phyloP scores from a whole-genome alignment of 2,329 filamentous ascomycete genomes.

The Lecanicillium sp. region DNA sequence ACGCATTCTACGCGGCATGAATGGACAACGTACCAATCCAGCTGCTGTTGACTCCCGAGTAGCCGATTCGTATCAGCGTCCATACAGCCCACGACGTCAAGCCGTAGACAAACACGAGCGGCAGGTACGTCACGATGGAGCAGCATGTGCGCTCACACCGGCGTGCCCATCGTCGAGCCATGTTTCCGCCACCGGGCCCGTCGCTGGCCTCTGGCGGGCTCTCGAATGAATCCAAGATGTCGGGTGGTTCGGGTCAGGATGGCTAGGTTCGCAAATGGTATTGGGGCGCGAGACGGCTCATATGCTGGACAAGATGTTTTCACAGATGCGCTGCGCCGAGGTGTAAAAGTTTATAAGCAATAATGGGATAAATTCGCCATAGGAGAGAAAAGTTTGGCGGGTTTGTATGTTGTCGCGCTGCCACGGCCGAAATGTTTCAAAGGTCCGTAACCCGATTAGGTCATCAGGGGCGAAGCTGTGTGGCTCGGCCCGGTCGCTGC shows the following conservation, averaged over 20 bases:
- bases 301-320: too few relatives aligned
- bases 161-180: conserved; percentile 57
- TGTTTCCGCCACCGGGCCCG: conserved; percentile 18
- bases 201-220: conserved; percentile 11
- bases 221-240: conserved; percentile 7
- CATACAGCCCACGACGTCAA: conserved; percentile 92
- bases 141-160: conserved; percentile 79
- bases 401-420: too few relatives aligned
- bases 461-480: conserved; percentile 14
- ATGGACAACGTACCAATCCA: conserved; percentile 45
- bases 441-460: not conserved
- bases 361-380: too few relatives aligned
- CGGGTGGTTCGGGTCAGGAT: not conserved
- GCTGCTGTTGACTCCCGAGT: conserved; percentile 38
- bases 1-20: conserved; percentile 1
- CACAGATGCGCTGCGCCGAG: too few relatives aligned
- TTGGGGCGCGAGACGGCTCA: not conserved
- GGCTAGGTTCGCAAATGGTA: not conserved
- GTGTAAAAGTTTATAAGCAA: conserved; percentile 1
- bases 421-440: not conserved
- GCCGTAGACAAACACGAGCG: conserved; percentile 81
- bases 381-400: too few relatives aligned
- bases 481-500: conserved; percentile 1
- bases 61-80: conserved; percentile 70
- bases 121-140: conserved; percentile 68